Percentiles rank a stretch among this genome's conserved stretches.
Evolutionary conservation across 306 rosid species (phyloP).

Genomic region (Cicer bijugum): DNA sequence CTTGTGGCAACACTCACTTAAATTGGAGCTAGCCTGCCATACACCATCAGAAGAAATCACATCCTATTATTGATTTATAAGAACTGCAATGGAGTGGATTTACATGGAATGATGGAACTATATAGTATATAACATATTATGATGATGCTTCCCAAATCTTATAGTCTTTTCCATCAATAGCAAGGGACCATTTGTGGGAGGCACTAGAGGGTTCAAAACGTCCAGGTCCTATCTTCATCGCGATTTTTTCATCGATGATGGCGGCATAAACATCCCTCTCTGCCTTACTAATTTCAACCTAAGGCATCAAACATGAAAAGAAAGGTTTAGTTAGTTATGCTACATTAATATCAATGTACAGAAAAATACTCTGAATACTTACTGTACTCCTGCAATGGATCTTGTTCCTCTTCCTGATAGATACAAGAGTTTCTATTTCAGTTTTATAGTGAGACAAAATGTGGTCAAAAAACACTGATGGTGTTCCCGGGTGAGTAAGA

Average conservation of each 20-base stretch:
- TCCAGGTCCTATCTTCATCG: slow-evolving; percentile 95
- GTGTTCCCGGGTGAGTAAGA: slow-evolving; percentile 98
- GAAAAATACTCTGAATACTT: slow-evolving; percentile 54
- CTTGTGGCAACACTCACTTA: too few relatives aligned
- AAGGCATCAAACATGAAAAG: slow-evolving; percentile 26
- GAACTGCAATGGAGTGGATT: too few relatives aligned
- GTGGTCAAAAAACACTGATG: slow-evolving; percentile 86
- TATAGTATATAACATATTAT: neutral
- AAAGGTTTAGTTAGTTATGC: slow-evolving; percentile 6
- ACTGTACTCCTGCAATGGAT: slow-evolving; percentile 81
- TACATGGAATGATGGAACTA: too few relatives aligned
- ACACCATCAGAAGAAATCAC: too few relatives aligned
- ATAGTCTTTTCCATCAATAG: slow-evolving; percentile 75
- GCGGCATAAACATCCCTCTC: slow-evolving; percentile 96
- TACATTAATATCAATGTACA: neutral
- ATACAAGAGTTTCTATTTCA: slow-evolving; percentile 66
- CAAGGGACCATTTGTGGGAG: slow-evolving; percentile 61
- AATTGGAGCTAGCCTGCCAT: too few relatives aligned
- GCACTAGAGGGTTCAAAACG: slow-evolving; percentile 74
- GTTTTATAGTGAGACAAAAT: slow-evolving; percentile 67
- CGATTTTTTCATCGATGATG: slow-evolving; percentile 66
- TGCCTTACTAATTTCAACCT: slow-evolving; percentile 76
- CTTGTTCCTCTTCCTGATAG: slow-evolving; percentile 69
- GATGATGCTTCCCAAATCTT: slow-evolving; percentile 74
- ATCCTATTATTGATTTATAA: too few relatives aligned